These are phyloP conservation scores for Lagerstroemia speciosa DNA, from an alignment of 345 rosid genomes.

Conservation along the genomic window DNA sequence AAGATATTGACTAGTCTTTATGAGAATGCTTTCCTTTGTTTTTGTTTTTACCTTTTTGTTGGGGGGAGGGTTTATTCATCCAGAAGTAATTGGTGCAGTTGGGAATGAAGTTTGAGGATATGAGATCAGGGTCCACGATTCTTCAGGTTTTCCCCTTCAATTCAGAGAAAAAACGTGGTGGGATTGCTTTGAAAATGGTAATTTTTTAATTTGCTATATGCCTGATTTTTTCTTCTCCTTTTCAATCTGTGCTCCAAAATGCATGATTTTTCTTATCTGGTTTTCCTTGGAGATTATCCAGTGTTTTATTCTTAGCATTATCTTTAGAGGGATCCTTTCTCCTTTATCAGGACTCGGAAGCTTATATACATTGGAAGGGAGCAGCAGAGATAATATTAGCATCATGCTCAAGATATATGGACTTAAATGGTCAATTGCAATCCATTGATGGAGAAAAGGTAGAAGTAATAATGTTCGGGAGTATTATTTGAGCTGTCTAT, in stretches of 20 bases:
- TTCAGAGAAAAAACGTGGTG: constrained; percentile 89
- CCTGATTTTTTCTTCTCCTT: not conserved
- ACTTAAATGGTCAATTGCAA: constrained; percentile 47
- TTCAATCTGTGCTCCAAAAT: not conserved
- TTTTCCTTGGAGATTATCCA: not conserved
- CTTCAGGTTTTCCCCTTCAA: constrained; percentile 91
- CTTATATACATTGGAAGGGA: constrained; percentile 96
- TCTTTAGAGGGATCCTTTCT: not conserved
- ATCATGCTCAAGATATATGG: constrained; percentile 71
- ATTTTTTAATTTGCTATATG: not conserved
- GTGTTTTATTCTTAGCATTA: not conserved
- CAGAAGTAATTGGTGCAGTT: constrained; percentile 40
- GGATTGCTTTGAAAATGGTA: constrained; percentile 85
- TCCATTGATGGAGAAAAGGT: constrained; percentile 64
- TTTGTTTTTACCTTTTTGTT: not conserved
- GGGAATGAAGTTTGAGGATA: constrained; percentile 80
- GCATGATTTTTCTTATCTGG: not conserved
- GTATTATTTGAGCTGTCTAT: not conserved
- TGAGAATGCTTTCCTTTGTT: not conserved
- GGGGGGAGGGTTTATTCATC: constrained; percentile 3
- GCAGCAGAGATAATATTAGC: constrained; percentile 90
- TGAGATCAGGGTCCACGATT: constrained; percentile 63
- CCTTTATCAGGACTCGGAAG: constrained; percentile 58
- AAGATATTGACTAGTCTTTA: constrained; percentile 6
- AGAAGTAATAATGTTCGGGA: constrained; percentile 3